These are phyloP conservation scores for Septoria petroselini DNA, from an alignment of 2,329 filamentous ascomycete species.

Conservation along the genomic window DNA sequence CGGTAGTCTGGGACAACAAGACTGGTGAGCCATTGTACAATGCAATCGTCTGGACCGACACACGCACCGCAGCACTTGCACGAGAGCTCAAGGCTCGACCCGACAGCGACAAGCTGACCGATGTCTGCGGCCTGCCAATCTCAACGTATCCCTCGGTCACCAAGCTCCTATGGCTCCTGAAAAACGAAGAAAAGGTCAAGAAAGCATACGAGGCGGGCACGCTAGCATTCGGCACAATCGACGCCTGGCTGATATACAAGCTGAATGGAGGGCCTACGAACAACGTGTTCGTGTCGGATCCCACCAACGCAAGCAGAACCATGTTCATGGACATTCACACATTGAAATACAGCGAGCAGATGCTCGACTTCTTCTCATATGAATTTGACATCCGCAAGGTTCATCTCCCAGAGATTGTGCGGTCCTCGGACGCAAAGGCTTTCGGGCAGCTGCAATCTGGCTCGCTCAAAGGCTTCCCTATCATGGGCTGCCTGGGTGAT, in stretches of 20 bases:
- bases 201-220: slow-evolving; percentile 72
- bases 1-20: slow-evolving; percentile 75
- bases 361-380: slow-evolving; percentile 69
- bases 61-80: slow-evolving; percentile 71
- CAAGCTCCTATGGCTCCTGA: slow-evolving; percentile 79
- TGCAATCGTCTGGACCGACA: slow-evolving; percentile 89
- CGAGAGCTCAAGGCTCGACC: slow-evolving; percentile 68
- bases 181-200: slow-evolving; percentile 66
- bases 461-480: slow-evolving; percentile 64
- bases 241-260: slow-evolving; percentile 82
- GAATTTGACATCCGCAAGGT: slow-evolving; percentile 69
- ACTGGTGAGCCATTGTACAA: slow-evolving; percentile 80
- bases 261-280: slow-evolving; percentile 65
- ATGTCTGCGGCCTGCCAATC: slow-evolving; percentile 75
- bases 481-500: slow-evolving; percentile 82
- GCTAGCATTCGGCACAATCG: slow-evolving; percentile 81
- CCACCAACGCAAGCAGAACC: slow-evolving; percentile 82
- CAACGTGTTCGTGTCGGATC: slow-evolving; percentile 75
- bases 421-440: slow-evolving; percentile 69
- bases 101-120: slow-evolving; percentile 65
- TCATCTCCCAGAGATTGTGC: slow-evolving; percentile 75
- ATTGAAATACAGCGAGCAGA: slow-evolving; percentile 71
- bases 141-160: slow-evolving; percentile 86
- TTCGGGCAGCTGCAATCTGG: slow-evolving; percentile 68
- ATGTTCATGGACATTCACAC: slow-evolving; percentile 92